Evolutionary conservation across 2,329 filamentous ascomycete species (phyloP).

Genomic region (Cladosporium sp.): DNA sequence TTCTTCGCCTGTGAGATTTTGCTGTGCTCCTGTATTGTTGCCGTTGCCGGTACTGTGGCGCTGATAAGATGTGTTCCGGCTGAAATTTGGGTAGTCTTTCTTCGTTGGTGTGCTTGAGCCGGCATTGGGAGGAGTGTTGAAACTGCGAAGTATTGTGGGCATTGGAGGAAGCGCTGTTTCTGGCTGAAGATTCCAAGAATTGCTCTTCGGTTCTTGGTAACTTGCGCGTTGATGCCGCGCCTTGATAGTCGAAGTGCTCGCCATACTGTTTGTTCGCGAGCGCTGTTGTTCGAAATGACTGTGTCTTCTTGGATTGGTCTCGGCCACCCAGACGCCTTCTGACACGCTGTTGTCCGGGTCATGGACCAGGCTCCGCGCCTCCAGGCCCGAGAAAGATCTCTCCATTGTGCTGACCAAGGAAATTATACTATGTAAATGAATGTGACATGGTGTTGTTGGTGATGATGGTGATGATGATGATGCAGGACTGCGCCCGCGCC

Average conservation of each 20-base stretch:
- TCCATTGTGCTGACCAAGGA: neutral
- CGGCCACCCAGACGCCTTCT: constrained; percentile 7
- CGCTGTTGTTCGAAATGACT: constrained; percentile 24
- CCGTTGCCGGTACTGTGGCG: constrained; percentile 1
- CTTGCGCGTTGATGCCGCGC: constrained; percentile 19
- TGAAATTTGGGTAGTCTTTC: constrained; percentile 2
- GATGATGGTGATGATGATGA: too few species aligned
- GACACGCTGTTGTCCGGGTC: constrained; percentile 8
- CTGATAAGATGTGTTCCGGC: neutral
- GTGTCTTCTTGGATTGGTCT: constrained; percentile 13
- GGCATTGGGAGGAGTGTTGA: neutral
- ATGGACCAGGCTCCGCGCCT: constrained; percentile 8
- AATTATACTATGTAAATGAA: too few species aligned
- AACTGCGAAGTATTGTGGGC: neutral
- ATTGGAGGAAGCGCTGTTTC: neutral
- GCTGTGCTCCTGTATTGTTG: constrained; percentile 12
- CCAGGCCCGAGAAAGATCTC: neutral
- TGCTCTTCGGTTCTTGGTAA: constrained; percentile 18
- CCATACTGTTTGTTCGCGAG: constrained; percentile 8
- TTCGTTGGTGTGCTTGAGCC: neutral
- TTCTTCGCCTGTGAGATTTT: constrained; percentile 1
- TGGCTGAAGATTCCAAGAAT: neutral
- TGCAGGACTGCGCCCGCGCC: too few species aligned
- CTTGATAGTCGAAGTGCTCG: constrained; percentile 13
- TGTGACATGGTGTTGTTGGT: too few species aligned